Conservation (phyloP, 78 protist species). For the Isochrysis galbana region DNA sequence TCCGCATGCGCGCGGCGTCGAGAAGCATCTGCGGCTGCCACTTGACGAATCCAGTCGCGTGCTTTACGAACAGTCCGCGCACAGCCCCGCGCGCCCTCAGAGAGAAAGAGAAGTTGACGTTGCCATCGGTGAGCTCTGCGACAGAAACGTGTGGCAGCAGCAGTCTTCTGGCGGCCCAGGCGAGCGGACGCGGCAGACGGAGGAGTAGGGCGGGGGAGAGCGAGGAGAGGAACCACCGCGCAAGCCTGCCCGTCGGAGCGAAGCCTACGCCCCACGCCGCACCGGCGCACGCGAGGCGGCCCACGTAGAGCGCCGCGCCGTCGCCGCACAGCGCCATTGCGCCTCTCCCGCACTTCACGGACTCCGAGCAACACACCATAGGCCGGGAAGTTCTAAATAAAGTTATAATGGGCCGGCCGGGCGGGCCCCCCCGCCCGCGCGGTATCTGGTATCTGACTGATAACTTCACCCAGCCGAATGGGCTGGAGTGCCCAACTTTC, state of each 20-base stretch:
- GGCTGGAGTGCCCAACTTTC: too few relatives aligned
- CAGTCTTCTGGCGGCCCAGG: neutral
- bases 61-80: neutral
- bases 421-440: too few relatives aligned
- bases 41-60: neutral
- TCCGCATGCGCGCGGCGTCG: neutral
- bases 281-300: too few relatives aligned
- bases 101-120: neutral
- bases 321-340: too few relatives aligned
- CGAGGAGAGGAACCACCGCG: neutral
- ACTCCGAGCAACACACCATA: too few relatives aligned
- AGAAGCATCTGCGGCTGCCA: slow-evolving; percentile 4
- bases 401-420: too few relatives aligned
- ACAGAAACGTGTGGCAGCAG: neutral
- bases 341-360: too few relatives aligned
- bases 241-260: neutral
- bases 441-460: too few relatives aligned
- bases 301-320: too few relatives aligned
- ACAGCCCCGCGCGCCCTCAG: neutral
- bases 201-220: neutral
- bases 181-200: neutral
- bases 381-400: too few relatives aligned
- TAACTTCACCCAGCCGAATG: too few relatives aligned
- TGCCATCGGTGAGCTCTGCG: neutral
- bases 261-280: too few relatives aligned